These are phyloP conservation scores for Hordeum pubiflorum DNA, from an alignment of 202 grass and related monocot species.

Conservation along the genomic window DNA sequence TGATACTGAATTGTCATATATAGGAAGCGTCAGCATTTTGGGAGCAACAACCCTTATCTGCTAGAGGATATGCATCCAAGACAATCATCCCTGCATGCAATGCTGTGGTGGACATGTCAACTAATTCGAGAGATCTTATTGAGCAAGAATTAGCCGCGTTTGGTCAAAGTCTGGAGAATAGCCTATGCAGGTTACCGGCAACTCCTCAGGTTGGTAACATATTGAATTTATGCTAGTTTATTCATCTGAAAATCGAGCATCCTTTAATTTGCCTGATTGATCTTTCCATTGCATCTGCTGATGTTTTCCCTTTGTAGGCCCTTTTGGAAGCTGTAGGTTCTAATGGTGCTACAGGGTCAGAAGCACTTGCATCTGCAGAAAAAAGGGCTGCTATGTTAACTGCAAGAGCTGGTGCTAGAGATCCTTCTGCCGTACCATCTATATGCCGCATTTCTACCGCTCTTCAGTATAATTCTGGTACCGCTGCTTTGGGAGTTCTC, in stretches of 20 bases:
- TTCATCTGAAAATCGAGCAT: background rate
- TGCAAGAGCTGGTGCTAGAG: conserved; percentile 87
- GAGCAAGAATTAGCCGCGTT: conserved; percentile 76
- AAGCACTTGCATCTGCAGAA: conserved; percentile 80
- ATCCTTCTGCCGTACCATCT: conserved; percentile 89
- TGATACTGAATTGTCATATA: conserved; percentile 9
- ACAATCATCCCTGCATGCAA: conserved; percentile 80
- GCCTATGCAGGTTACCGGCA: conserved; percentile 75
- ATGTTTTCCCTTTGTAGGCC: conserved; percentile 35
- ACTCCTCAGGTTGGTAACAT: conserved; percentile 72
- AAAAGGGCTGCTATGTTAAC: conserved; percentile 81
- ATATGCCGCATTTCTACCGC: conserved; percentile 84
- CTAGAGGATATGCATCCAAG: conserved; percentile 74
- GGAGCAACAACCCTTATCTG: conserved; percentile 89
- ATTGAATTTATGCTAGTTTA: conserved; percentile 6
- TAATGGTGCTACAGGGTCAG: conserved; percentile 60
- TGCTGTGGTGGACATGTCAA: conserved; percentile 81
- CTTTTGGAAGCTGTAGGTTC: conserved; percentile 79
- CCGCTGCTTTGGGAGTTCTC: background rate
- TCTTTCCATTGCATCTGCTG: background rate
- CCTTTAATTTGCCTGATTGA: background rate
- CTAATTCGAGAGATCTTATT: conserved; percentile 76
- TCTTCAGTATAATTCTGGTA: conserved; percentile 69
- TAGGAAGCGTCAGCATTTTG: conserved; percentile 97
- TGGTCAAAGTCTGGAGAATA: conserved; percentile 87